Percentiles rank a stretch among this genome's conserved stretches.
These are phyloP conservation scores for Epicoccum nigrum DNA, from an alignment of 2,329 filamentous ascomycete genomes.

Conservation along the genomic window DNA sequence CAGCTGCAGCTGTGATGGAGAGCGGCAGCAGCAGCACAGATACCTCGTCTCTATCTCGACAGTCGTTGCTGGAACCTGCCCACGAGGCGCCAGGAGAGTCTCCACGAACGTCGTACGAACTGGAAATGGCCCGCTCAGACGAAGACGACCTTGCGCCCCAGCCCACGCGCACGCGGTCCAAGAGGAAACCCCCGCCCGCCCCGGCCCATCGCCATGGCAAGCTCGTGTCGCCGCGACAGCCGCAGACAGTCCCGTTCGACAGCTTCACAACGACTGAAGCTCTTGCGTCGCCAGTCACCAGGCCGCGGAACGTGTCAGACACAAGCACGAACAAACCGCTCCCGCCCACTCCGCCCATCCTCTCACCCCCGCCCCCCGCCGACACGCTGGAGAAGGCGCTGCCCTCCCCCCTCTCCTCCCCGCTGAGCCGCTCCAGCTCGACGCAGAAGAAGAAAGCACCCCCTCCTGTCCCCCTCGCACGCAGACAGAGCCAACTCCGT, in stretches of 20 bases:
- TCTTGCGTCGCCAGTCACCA: conserved; percentile 29
- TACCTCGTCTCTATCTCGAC: conserved; percentile 63
- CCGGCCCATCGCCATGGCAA: conserved; percentile 81
- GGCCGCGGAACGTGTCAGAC: conserved; percentile 52
- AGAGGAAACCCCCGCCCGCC: conserved; percentile 67
- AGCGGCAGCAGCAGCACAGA: conserved; percentile 64
- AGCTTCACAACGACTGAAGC: conserved; percentile 37
- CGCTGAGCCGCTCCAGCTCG: conserved; percentile 29
- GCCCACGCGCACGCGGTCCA: conserved; percentile 58
- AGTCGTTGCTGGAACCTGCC: conserved; percentile 63
- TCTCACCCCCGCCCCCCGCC: conserved; percentile 28
- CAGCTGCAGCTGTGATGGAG: conserved; percentile 38
- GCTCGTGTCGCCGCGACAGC: conserved; percentile 63
- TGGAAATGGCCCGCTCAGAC: conserved; percentile 61
- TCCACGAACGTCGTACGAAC: conserved; percentile 65
- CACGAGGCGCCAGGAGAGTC: conserved; percentile 56
- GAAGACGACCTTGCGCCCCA: conserved; percentile 51
- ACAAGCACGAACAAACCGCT: conserved; percentile 68
- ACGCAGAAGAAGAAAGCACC: conserved; percentile 42
- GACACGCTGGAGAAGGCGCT: conserved; percentile 30
- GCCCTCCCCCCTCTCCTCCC: conserved; percentile 20
- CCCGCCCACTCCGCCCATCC: conserved; percentile 60
- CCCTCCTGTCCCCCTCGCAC: conserved; percentile 44
- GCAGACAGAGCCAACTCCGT: conserved; percentile 46
- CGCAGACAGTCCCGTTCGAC: conserved; percentile 45